Conservation (phyloP, 352 stramenopile species). For the Globisporangium cederbergense region DNA sequence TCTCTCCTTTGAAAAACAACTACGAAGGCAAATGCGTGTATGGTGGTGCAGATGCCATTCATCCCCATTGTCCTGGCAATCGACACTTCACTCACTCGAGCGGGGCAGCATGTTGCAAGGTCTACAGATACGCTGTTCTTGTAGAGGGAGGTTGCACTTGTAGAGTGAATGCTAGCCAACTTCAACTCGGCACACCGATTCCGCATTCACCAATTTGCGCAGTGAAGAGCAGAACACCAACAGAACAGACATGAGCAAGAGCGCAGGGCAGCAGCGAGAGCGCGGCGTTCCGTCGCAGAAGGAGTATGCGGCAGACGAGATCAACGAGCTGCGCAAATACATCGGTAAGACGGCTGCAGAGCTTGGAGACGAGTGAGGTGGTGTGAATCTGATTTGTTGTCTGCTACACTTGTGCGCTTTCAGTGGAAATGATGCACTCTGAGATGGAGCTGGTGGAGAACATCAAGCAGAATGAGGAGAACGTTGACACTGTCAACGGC, state of each 20-base stretch:
- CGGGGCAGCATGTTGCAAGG: too few relatives aligned
- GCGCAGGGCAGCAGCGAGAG: not conserved
- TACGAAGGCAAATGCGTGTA: not conserved
- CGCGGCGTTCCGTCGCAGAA: not conserved
- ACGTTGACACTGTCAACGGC: constrained; percentile 33
- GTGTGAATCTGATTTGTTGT: not conserved
- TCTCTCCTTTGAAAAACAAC: not conserved
- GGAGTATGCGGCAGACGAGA: constrained; percentile 31
- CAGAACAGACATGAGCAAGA: not conserved
- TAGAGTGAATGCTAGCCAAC: not conserved
- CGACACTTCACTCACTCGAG: not conserved
- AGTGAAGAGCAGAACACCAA: not conserved
- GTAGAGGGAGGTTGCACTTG: constrained; percentile 10
- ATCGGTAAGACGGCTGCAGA: constrained; percentile 34
- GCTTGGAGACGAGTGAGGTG: not conserved
- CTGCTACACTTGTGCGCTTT: not conserved
- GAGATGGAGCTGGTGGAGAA: constrained; percentile 70
- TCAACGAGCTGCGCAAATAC: constrained; percentile 61
- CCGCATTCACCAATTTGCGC: constrained; percentile 3
- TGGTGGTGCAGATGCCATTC: not conserved
- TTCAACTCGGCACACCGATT: not conserved
- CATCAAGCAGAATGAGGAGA: constrained; percentile 66
- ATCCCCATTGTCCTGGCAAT: not conserved
- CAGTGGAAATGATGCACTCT: constrained; percentile 79
- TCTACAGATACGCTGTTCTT: not conserved